Base-by-base conservation (phyloP, 768 basidiomycete species). In the Candolleomyces aberdarensis region DNA sequence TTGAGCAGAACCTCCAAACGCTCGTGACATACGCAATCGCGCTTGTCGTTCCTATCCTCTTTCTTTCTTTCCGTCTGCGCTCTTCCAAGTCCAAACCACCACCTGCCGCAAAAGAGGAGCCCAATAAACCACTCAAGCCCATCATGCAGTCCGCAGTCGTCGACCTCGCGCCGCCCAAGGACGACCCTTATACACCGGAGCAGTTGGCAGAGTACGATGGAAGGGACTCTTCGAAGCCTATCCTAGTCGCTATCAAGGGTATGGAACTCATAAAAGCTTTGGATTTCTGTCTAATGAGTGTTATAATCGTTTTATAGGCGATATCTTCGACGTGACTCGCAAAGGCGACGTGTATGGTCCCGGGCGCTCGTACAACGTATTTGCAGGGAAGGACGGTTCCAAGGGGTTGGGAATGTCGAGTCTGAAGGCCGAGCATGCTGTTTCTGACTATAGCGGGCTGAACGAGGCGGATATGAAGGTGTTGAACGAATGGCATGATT, bases 231-330 rank as follows among this genome's bases (percentile, higher is more conserved):
- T 67, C 73, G 44, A 85, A 84, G 65, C 92, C 93, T 0, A 92
- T 98, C 63, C 94, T 90, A 66, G 89, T 98, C 47, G 89, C 94
- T 32, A 96, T 98, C 77, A 98, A 97, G 81, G 93, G 92, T 87
- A 60, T 47, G 70, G 66, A 20, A 19, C 15, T 36, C 32, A 13
- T 47, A 9, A 20, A 3, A 32, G 1, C 1, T 22, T 20, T 55
- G 29, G 26, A 56, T 3, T 3, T 17, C 17, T 17, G 44, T 17
- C 19, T 60, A 14, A 29, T 20, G 15, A 10, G 57, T 26, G 6
- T 17, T 6, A 9, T 7, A 9, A 6, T 20, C 13, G 53, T 52
- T 19, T n/a, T 57, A 32, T 63, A 92, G 92, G 95, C 51, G 89
- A 87, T 1, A 82, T 98, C 9, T 98, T 97, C 74, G 95, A 98